Conservation (phyloP, 345 rosid species). For the Streptanthus diversifolius region DNA sequence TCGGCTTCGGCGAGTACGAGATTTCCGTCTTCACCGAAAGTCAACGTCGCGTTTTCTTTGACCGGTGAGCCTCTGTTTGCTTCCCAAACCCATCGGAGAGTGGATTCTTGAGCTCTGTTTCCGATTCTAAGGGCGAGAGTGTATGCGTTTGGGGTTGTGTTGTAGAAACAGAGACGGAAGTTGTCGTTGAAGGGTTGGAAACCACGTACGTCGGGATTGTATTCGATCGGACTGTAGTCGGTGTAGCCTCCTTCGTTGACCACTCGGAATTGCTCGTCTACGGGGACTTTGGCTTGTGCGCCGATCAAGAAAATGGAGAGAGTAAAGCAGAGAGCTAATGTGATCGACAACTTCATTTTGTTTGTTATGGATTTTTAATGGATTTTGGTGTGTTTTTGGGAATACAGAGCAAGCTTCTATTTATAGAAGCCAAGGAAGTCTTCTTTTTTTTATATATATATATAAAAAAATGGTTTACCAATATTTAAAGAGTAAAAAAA, state of each 20-base stretch:
- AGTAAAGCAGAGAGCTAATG: constrained; percentile 6
- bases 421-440: constrained; percentile 10
- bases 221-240: constrained; percentile 31
- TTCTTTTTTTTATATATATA: too few species aligned
- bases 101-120: constrained; percentile 32
- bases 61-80: constrained; percentile 66
- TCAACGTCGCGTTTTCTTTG: constrained; percentile 50
- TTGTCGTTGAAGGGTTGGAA: constrained; percentile 27
- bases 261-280: constrained; percentile 15
- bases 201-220: constrained; percentile 33
- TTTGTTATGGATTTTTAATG: not conserved
- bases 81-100: constrained; percentile 64
- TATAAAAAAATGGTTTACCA: too few species aligned
- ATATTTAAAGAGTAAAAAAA: too few species aligned
- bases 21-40: constrained; percentile 51
- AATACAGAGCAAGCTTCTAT: not conserved
- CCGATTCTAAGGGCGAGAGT: constrained; percentile 55
- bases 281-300: constrained; percentile 27
- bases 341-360: constrained; percentile 8
- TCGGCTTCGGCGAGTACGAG: constrained; percentile 54
- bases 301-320: constrained; percentile 10
- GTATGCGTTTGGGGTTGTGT: constrained; percentile 58
- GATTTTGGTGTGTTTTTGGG: constrained; percentile 12
- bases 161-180: constrained; percentile 59
- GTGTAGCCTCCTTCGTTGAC: constrained; percentile 34